Evolutionary conservation across 1,139 yeast genomes (phyloP), one percentile per base, ranked within the genome.

Genomic region (Sugiyamaella neomexicana): DNA sequence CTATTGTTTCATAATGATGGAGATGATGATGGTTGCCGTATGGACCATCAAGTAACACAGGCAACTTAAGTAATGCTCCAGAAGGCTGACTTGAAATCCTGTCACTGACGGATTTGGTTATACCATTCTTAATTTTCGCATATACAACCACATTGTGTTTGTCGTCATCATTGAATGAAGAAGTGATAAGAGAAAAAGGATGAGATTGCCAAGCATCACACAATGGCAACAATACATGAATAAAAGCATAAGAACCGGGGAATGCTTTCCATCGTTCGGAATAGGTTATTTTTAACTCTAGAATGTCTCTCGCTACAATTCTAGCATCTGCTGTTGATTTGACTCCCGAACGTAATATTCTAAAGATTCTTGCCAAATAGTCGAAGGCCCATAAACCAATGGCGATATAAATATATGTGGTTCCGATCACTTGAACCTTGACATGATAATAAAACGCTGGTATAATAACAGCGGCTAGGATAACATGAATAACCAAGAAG

Each of bases 371-470:
- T 15, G 69, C 53, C 1, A 68, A 15, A 53, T 78, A 68, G 52
- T 78, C 81, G 13, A 67, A 62, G 0, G 59, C 70, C 79, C 80
- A 77, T 20, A 76, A 59, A 0, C 68, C 67, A 47, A 72, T 65
- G 0, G 76, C 62, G 8, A 70, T 70, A 40, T 68, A 70, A 17
- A 75, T 53, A 60, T 69, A 75, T 58, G 70, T 71, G 55, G 69
- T 65, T 2, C 76, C 77, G 46, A 43, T 49, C 7, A 42, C 53
- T 40, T 49, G 44, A 34, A 55, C 43, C 23, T 54, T 53, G 42
- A 77, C 67, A 9, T 89, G 96, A 48, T 72, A 69, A 80, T 83
- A 87, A n/a, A 81, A 77, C 25, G 83, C 84, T 59, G 76, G 76
- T 29, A 86, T 64, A 62, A 85, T 82, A 23, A 80, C 58, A 0